Conservation (phyloP, 306 rosid genomes). For the apple (Malus domestica) region ASM211411v1 NC_041797.1:7101001-7101500, state of each 20-base stretch:
- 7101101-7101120: constrained; percentile 30
- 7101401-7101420: constrained; percentile 53
- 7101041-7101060: constrained; percentile 16
- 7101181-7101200: constrained; percentile 2
- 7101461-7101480: background rate
- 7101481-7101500: background rate
- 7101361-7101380: constrained; percentile 59
- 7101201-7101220: constrained; percentile 29
- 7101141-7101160: constrained; percentile 6
- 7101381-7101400: constrained; percentile 84
- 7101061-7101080: constrained; percentile 10
- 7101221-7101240: constrained; percentile 22
- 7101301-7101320: constrained; percentile 59
- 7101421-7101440: constrained; percentile 41
- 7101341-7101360: constrained; percentile 72
- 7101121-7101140: constrained; percentile 19
- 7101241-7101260: constrained; percentile 14
- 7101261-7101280: constrained; percentile 46
- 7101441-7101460: background rate
- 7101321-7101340: constrained; percentile 47
- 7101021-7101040: constrained; percentile 13
- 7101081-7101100: constrained; percentile 18
- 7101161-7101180: constrained; percentile 21
- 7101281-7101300: constrained; percentile 56
- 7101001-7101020: constrained; percentile 15